Percentiles rank a stretch among this genome's conserved stretches.
Conservation (phyloP, 2,329 filamentous ascomycete species). For the Pseudophaeomoniella oleicola region DNA sequence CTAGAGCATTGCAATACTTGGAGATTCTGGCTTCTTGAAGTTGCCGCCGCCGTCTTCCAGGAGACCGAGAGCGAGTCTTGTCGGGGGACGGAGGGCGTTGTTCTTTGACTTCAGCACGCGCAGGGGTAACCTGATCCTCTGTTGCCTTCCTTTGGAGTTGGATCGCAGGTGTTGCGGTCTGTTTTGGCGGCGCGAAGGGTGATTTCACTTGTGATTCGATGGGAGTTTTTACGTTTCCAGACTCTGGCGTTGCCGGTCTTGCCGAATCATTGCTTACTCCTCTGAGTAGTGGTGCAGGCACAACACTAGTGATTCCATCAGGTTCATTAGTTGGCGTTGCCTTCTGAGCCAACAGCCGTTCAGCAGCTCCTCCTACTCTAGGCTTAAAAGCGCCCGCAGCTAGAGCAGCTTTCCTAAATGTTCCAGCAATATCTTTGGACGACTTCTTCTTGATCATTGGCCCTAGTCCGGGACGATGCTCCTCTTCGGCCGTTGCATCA, state of each 20-base stretch:
- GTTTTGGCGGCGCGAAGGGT: not conserved
- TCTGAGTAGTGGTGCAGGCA: slow-evolving; percentile 54
- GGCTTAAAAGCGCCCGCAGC: slow-evolving; percentile 69
- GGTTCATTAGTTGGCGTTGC: slow-evolving; percentile 51
- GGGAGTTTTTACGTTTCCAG: slow-evolving; percentile 12
- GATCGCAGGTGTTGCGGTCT: slow-evolving; percentile 12
- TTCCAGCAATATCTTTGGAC: slow-evolving; percentile 57
- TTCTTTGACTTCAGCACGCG: slow-evolving; percentile 13
- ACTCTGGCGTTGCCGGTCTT: slow-evolving; percentile 14
- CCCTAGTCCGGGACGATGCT: slow-evolving; percentile 60
- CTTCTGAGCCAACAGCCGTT: slow-evolving; percentile 52
- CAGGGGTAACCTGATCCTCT: slow-evolving; percentile 15
- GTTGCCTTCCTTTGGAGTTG: slow-evolving; percentile 21
- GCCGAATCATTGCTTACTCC: slow-evolving; percentile 24
- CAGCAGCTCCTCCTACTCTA: slow-evolving; percentile 70
- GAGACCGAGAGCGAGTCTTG: slow-evolving; percentile 14
- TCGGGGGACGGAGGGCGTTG: slow-evolving; percentile 22
- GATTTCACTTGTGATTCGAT: not conserved
- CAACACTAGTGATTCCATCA: slow-evolving; percentile 79
- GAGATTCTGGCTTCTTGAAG: slow-evolving; percentile 58
- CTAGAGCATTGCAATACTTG: slow-evolving; percentile 63
- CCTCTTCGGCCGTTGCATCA: slow-evolving; percentile 36
- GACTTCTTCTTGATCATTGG: slow-evolving; percentile 78
- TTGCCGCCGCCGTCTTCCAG: slow-evolving; percentile 43
- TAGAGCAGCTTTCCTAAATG: slow-evolving; percentile 66